A percentile compares a stretch with the other conserved stretches of the same genome.
phyloP scores from a whole-genome alignment of 2,329 filamentous ascomycete genomes.

The Xylariaceae sp. region DNA sequence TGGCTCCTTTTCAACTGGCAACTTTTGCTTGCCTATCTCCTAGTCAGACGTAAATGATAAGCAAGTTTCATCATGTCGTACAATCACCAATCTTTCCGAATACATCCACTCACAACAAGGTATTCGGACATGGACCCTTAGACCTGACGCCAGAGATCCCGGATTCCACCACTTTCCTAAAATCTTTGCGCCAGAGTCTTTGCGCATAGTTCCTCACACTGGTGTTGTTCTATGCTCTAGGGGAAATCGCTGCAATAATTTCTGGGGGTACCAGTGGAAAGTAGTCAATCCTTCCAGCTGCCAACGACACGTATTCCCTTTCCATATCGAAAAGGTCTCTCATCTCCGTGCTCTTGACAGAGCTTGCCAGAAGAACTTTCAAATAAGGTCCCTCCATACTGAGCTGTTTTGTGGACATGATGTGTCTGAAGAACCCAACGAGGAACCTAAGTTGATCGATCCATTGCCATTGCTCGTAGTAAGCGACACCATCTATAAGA shows the following conservation, averaged over 20 bases:
- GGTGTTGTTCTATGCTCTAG: too few relatives aligned
- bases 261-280: constrained; percentile 4
- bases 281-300: constrained; percentile 6
- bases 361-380: constrained; percentile 8
- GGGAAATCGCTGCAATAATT: neutral
- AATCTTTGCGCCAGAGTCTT: too few relatives aligned
- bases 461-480: constrained; percentile 10
- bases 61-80: too few relatives aligned
- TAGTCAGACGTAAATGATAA: too few relatives aligned
- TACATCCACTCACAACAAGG: too few relatives aligned
- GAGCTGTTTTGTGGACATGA: neutral
- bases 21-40: too few relatives aligned
- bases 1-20: too few relatives aligned
- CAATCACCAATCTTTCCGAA: too few relatives aligned
- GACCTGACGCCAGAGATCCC: too few relatives aligned
- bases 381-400: neutral
- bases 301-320: constrained; percentile 9
- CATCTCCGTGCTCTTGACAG: neutral
- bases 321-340: neutral
- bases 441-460: constrained; percentile 1
- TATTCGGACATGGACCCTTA: too few relatives aligned
- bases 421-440: constrained; percentile 4
- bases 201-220: too few relatives aligned
- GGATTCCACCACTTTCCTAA: too few relatives aligned
- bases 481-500: constrained; percentile 10